Evolutionary conservation across 495 filamentous ascomycete species (phyloP).

Genomic region (Podospora pseudoanserina): DNA sequence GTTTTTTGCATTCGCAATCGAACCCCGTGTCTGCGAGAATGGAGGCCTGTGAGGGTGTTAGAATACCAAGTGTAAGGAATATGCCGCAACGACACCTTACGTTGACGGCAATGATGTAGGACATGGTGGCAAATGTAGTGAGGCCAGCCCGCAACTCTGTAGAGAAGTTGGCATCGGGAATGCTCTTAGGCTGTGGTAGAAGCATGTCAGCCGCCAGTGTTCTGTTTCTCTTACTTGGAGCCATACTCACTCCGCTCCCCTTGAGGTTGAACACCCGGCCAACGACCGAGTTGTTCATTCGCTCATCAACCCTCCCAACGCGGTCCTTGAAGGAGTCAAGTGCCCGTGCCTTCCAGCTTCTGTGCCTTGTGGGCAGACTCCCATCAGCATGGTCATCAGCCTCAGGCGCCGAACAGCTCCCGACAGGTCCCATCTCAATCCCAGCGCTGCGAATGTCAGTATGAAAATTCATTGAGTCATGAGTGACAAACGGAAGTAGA

Average conservation of each 20-base stretch:
- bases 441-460: conserved; percentile 16
- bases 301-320: conserved; percentile 29
- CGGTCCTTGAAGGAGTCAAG: background rate
- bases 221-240: background rate
- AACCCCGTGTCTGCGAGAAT: conserved; percentile 63
- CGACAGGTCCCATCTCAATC: conserved; percentile 18
- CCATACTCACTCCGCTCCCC: conserved; percentile 56
- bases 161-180: conserved; percentile 60
- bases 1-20: conserved; percentile 61
- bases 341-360: background rate
- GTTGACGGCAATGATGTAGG: conserved; percentile 68
- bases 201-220: background rate
- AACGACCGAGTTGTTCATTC: conserved; percentile 47
- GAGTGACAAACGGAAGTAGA: background rate
- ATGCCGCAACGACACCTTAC: conserved; percentile 26
- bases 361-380: background rate
- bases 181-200: conserved; percentile 52
- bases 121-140: conserved; percentile 83
- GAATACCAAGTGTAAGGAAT: background rate
- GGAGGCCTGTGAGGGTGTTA: conserved; percentile 33
- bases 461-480: background rate
- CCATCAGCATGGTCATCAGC: background rate
- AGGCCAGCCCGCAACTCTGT: conserved; percentile 77
- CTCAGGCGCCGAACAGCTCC: background rate
- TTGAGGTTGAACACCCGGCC: conserved; percentile 70